Percentiles rank a stretch among this genome's conserved stretches.
phyloP scores from a whole-genome alignment of 306 rosid genomes.

The Senna siamea region DNA sequence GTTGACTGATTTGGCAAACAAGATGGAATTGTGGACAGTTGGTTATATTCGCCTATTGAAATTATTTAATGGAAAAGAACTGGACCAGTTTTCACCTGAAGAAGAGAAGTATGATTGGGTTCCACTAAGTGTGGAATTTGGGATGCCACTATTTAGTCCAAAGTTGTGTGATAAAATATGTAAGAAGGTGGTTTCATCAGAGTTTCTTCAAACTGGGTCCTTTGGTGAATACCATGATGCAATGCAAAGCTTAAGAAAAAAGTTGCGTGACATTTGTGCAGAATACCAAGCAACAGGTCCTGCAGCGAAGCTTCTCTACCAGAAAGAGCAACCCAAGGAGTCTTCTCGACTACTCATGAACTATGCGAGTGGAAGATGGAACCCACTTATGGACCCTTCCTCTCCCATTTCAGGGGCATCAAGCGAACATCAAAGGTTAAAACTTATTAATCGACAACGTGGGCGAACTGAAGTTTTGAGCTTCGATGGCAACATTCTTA shows the following conservation, averaged over 20 bases:
- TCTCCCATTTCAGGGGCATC: conserved; percentile 82
- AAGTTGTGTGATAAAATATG: conserved; percentile 74
- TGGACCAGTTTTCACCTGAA: conserved; percentile 49
- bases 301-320: conserved; percentile 86
- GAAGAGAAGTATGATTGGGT: conserved; percentile 85
- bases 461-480: conserved; percentile 82
- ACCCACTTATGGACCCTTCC: conserved; percentile 80
- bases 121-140: conserved; percentile 89
- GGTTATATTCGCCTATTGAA: conserved; percentile 87
- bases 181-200: conserved; percentile 77
- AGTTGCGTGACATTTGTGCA: conserved; percentile 75
- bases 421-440: conserved; percentile 68
- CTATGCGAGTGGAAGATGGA: conserved; percentile 90
- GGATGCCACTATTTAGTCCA: conserved; percentile 91
- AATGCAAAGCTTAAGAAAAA: conserved; percentile 82
- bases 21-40: conserved; percentile 76
- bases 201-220: conserved; percentile 77
- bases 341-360: conserved; percentile 60
- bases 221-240: conserved; percentile 78
- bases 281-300: conserved; percentile 89
- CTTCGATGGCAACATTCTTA: conserved; percentile 85
- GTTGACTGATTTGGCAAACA: conserved; percentile 64
- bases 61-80: conserved; percentile 65
- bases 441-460: conserved; percentile 72
- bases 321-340: conserved; percentile 76